Evolutionary conservation across 2,329 filamentous ascomycete species (phyloP).

Genomic region (Aspergillus amoenus): DNA sequence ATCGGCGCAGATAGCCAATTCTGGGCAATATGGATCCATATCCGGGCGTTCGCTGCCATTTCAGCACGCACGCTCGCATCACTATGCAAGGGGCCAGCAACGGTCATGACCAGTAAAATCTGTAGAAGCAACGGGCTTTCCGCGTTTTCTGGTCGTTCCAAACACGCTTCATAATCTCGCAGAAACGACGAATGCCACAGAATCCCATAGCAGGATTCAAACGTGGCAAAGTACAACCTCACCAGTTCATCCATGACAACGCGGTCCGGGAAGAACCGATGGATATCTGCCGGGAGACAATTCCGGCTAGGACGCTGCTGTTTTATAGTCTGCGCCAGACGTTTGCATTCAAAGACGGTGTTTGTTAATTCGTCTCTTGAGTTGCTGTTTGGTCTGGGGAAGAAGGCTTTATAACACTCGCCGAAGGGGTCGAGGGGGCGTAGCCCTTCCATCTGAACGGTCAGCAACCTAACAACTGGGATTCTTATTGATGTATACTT

Average conservation of each 20-base stretch:
- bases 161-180: conserved; percentile 24
- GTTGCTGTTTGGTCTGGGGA: not conserved
- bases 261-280: conserved; percentile 14
- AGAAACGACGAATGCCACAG: conserved; percentile 27
- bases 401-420: conserved; percentile 5
- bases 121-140: conserved; percentile 16
- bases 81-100: conserved; percentile 11
- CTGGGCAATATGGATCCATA: conserved; percentile 19
- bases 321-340: conserved; percentile 23
- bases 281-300: conserved; percentile 11
- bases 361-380: not conserved
- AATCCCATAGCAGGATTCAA: conserved; percentile 31
- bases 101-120: conserved; percentile 24
- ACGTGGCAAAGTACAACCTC: conserved; percentile 23
- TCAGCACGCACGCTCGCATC: conserved; percentile 10
- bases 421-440: conserved; percentile 8
- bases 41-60: conserved; percentile 3
- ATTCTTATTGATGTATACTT: not conserved
- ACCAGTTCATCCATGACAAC: conserved; percentile 19
- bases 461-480: not conserved
- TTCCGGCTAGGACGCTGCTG: conserved; percentile 18
- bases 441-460: conserved; percentile 9
- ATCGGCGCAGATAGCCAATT: conserved; percentile 22
- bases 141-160: conserved; percentile 9
- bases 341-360: conserved; percentile 23